These are phyloP conservation scores for Metarhizium humberi DNA, from an alignment of 2,329 filamentous ascomycete genomes.

Conservation along the genomic window DNA sequence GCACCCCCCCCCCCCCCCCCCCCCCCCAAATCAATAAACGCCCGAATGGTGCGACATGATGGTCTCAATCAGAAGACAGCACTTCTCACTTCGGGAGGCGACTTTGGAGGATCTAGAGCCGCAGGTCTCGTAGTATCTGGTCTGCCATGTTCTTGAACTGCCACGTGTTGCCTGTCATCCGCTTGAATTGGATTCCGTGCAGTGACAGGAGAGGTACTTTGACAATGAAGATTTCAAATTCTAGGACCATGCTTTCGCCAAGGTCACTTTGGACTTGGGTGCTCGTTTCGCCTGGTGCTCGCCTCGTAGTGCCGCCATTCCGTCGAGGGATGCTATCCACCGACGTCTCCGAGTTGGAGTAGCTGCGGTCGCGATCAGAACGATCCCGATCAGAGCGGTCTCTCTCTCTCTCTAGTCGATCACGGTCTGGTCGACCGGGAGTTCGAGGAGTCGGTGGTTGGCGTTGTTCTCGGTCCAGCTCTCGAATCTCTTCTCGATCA, in stretches of 20 bases:
- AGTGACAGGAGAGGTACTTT: conserved; percentile 89
- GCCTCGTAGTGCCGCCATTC: conserved; percentile 36
- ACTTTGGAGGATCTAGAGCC: conserved; percentile 46
- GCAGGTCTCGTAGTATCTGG: conserved; percentile 80
- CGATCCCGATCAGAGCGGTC: conserved; percentile 24
- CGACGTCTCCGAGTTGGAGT: conserved; percentile 79
- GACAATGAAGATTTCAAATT: conserved; percentile 95
- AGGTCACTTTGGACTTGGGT: conserved; percentile 88
- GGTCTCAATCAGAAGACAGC: not conserved
- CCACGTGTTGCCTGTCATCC: conserved; percentile 91
- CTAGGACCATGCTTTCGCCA: conserved; percentile 71
- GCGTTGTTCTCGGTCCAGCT: conserved; percentile 36
- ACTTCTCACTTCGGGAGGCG: not conserved
- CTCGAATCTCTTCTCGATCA: conserved; percentile 61
- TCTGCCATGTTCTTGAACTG: conserved; percentile 99
- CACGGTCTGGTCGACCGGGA: conserved; percentile 28
- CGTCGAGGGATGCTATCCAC: conserved; percentile 60
- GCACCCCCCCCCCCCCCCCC: not conserved
- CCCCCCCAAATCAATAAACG: not conserved
- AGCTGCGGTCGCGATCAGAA: conserved; percentile 52
- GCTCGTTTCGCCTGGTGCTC: conserved; percentile 74
- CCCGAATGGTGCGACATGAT: not conserved
- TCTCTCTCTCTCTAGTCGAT: conserved; percentile 20
- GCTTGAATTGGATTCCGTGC: conserved; percentile 97
- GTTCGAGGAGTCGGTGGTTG: conserved; percentile 32